Percentiles rank a stretch among this genome's conserved stretches.
These are phyloP conservation scores for Gossypium turneri DNA, from an alignment of 345 rosid genomes.

Conservation along the genomic window DNA sequence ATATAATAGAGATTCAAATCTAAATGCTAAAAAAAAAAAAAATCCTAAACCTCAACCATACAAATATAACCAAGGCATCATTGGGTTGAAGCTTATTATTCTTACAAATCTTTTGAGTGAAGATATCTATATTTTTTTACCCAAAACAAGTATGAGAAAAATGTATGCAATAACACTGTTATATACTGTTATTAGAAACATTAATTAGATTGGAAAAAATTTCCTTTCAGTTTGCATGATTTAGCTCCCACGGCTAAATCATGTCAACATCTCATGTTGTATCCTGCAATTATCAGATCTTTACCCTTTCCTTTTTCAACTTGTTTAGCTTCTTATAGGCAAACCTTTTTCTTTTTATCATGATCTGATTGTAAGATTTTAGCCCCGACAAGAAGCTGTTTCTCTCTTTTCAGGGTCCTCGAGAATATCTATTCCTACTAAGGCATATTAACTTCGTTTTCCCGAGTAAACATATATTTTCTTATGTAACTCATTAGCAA, in stretches of 20 bases:
- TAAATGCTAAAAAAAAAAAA: too few species aligned
- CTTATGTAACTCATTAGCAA: too few species aligned
- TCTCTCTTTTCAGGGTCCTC: background rate
- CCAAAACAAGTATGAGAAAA: too few species aligned
- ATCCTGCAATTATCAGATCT: background rate
- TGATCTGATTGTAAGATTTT: background rate
- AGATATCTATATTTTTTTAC: too few species aligned
- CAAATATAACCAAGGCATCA: too few species aligned
- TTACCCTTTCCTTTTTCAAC: background rate
- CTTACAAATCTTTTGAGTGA: too few species aligned
- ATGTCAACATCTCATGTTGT: too few species aligned
- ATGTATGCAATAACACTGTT: background rate
- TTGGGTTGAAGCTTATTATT: too few species aligned
- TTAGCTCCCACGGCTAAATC: too few species aligned
- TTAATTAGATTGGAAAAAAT: background rate
- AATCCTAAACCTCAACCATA: too few species aligned
- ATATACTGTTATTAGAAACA: background rate
- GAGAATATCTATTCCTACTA: background rate
- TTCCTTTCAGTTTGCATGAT: background rate
- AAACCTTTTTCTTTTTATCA: background rate
- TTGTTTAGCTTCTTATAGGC: background rate
- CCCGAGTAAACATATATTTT: too few species aligned
- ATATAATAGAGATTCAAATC: too few species aligned
- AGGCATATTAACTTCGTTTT: background rate
- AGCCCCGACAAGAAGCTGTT: constrained; percentile 3